Evolutionary conservation across 2,329 filamentous ascomycete species (phyloP).

Genomic region (Penicillium sp.): DNA sequence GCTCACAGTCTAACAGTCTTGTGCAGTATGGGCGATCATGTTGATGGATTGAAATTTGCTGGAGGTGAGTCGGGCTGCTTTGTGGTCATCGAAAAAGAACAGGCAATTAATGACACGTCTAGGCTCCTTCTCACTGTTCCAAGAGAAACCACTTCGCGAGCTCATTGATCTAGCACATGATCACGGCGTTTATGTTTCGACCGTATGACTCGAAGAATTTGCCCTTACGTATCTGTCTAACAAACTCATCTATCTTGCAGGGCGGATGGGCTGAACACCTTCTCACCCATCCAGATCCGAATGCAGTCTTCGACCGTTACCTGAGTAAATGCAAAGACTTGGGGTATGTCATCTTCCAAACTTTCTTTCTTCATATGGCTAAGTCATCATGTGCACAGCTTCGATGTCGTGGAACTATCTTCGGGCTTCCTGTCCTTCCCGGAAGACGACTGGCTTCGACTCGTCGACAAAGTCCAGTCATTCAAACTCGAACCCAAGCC

Average conservation of each 20-base stretch:
- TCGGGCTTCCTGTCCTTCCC: slow-evolving; percentile 59
- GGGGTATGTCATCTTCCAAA: slow-evolving; percentile 32
- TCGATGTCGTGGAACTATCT: slow-evolving; percentile 59
- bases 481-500: slow-evolving; percentile 56
- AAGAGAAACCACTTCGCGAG: slow-evolving; percentile 49
- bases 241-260: slow-evolving; percentile 13
- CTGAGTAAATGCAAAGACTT: slow-evolving; percentile 55
- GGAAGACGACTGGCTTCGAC: slow-evolving; percentile 55
- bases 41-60: slow-evolving; percentile 60
- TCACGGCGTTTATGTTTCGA: slow-evolving; percentile 56
- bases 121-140: slow-evolving; percentile 56
- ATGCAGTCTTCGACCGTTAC: slow-evolving; percentile 53
- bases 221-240: background rate
- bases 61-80: slow-evolving; percentile 37
- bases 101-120: background rate
- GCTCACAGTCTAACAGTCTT: no score
- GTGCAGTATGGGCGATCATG: slow-evolving; percentile 55
- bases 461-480: slow-evolving; percentile 52
- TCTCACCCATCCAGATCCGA: slow-evolving; percentile 51
- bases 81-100: background rate
- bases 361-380: background rate
- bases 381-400: slow-evolving; percentile 32
- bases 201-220: slow-evolving; percentile 33
- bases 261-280: slow-evolving; percentile 60
- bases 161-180: slow-evolving; percentile 54